phyloP scores from a whole-genome alignment of 495 filamentous ascomycete species.

The Talaromyces proteolyticus region DNA sequence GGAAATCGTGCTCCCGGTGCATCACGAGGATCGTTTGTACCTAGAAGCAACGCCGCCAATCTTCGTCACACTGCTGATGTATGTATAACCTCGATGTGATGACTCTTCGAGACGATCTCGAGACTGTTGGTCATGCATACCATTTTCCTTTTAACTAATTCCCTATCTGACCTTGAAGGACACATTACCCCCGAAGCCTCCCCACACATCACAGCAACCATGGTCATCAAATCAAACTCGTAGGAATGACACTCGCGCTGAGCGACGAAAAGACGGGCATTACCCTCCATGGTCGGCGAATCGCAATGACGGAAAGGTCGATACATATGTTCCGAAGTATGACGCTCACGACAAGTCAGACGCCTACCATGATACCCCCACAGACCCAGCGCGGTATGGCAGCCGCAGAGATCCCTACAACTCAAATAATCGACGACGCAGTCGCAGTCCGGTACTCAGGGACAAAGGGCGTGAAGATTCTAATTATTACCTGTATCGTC shows the following conservation, averaged over 20 bases:
- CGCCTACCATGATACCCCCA: neutral
- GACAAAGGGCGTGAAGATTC: constrained; percentile 15
- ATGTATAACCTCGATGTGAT: neutral
- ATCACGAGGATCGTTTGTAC: constrained; percentile 8
- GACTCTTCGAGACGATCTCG: no score
- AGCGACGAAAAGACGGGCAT: constrained; percentile 25
- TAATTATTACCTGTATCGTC: constrained; percentile 7
- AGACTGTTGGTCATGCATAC: no score
- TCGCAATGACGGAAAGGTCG: constrained; percentile 22
- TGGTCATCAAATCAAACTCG: constrained; percentile 22
- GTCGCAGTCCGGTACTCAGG: constrained; percentile 29
- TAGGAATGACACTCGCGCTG: constrained; percentile 20
- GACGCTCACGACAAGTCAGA: constrained; percentile 12
- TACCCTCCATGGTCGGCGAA: constrained; percentile 17
- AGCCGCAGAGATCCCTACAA: constrained; percentile 23
- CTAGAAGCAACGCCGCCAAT: neutral
- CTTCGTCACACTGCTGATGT: constrained; percentile 4
- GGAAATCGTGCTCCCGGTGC: constrained; percentile 28
- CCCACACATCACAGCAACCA: constrained; percentile 20
- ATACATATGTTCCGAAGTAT: constrained; percentile 38
- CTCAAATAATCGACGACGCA: constrained; percentile 23
- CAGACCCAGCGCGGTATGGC: constrained; percentile 3
- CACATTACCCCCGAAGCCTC: constrained; percentile 35
- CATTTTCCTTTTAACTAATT: neutral
- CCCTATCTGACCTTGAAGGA: constrained; percentile 13